Base-by-base conservation (phyloP, 2,329 filamentous ascomycete genomes). In the Xenoacremonium recifei region DNA sequence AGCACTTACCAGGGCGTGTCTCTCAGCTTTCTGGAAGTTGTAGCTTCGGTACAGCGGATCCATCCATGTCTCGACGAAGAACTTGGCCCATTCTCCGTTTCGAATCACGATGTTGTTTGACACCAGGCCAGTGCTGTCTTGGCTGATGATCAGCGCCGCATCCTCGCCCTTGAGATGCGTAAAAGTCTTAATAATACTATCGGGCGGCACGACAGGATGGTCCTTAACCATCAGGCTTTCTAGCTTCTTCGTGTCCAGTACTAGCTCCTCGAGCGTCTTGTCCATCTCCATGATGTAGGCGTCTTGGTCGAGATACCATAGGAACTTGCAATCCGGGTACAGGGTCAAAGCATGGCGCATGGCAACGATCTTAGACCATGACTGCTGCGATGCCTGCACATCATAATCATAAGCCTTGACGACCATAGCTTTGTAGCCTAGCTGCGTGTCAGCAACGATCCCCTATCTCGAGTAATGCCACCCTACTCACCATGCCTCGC, bases 171-270 rank as follows among this genome's bases (percentile, higher is more conserved):
- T 82, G n/a, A 96, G 72, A 60, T 95, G 85, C 13, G 79, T 72
- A 62, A 95, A 96, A 0, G 95, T 97, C 72, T 88, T 92, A 70
- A 99, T 97, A 56, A 99, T 91, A 68, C 89, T 95, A 68, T 96
- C 89, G 0, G 95, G 93, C 3, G 92, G 93, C 7, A 97, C 92
- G 37, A 99, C 82, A 5, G 93, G 82, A 40, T 84, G 77, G 64
- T 96, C 87, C 62, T 83, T 86, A 55, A 93, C 80, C 89, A 97
- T 96, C 42, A 87, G 64, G 17, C 73, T 74, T 58, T 95, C 86
- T 35, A 99, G 75, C 42, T 74, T 79, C 39, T 72, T 70, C 10
- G 82, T 69, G 10, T 80, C 72, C 64, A 95, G 80, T 29, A 99
- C 67, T 55, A 89, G 79, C 2, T 80, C 73, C 51, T 89, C 82